phyloP scores from a whole-genome alignment of 306 rosid species.

The Mimosa bimucronata region DNA sequence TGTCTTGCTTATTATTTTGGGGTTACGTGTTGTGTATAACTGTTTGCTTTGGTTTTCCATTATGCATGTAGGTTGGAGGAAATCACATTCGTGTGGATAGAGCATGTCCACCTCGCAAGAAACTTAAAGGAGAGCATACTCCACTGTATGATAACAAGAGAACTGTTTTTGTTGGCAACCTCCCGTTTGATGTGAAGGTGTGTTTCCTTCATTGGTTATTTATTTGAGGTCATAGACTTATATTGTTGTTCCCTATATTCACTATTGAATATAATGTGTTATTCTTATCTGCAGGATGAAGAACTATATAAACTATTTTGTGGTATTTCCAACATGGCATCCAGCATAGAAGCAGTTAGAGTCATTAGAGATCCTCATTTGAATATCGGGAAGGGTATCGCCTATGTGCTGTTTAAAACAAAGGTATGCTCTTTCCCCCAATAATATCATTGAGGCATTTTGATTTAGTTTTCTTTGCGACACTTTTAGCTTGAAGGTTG shows the following conservation, averaged over 20 bases:
- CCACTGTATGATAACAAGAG: conserved; percentile 74
- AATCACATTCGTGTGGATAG: conserved; percentile 92
- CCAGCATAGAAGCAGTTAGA: conserved; percentile 80
- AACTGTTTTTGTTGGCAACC: conserved; percentile 96
- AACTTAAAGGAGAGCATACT: conserved; percentile 68
- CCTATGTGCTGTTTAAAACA: conserved; percentile 79
- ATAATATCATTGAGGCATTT: conserved; percentile 7
- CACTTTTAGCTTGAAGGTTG: conserved; percentile 18
- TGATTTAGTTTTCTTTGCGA: conserved; percentile 1
- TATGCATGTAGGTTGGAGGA: conserved; percentile 69
- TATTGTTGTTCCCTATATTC: conserved; percentile 5
- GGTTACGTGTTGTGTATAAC: background rate
- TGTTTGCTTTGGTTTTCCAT: conserved; percentile 12
- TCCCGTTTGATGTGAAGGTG: conserved; percentile 95
- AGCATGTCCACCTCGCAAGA: conserved; percentile 99
- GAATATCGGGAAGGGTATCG: conserved; percentile 92
- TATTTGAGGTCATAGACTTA: background rate
- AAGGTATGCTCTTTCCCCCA: conserved; percentile 52
- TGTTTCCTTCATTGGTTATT: conserved; percentile 29
- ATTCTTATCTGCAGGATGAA: conserved; percentile 73
- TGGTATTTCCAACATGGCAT: conserved; percentile 56
- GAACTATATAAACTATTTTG: conserved; percentile 85
- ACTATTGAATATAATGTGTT: conserved; percentile 15
- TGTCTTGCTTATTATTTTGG: background rate
- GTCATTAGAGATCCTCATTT: conserved; percentile 82